Evolutionary conservation across 345 rosid species (phyloP).

Genomic region (Laguncularia racemosa): DNA sequence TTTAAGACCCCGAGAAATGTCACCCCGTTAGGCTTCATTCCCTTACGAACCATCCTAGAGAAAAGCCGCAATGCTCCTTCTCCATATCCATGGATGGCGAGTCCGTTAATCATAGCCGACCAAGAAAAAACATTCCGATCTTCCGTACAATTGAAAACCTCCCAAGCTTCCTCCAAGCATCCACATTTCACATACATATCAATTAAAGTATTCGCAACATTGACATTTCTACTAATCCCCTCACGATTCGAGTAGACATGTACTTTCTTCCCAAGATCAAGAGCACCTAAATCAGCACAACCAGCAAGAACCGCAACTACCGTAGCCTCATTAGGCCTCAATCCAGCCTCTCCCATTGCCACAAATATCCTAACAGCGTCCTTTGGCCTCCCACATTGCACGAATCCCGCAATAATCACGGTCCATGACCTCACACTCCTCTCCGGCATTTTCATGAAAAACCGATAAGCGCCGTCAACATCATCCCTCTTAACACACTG

Average conservation of each 20-base stretch:
- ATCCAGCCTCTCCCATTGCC: constrained; percentile 42
- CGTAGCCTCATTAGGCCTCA: constrained; percentile 53
- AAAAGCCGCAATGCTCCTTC: constrained; percentile 52
- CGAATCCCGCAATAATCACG: constrained; percentile 64
- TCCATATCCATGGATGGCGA: constrained; percentile 67
- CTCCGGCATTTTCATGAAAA: constrained; percentile 66
- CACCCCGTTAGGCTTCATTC: constrained; percentile 52
- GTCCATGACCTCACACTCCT: constrained; percentile 73
- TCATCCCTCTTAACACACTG: constrained; percentile 65
- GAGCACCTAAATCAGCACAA: constrained; percentile 68
- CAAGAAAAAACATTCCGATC: constrained; percentile 58
- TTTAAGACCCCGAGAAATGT: constrained; percentile 56
- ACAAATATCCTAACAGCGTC: constrained; percentile 48
- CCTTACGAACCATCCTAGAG: constrained; percentile 50
- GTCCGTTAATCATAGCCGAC: constrained; percentile 69
- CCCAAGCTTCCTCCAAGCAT: constrained; percentile 41
- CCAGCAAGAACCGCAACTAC: constrained; percentile 55
- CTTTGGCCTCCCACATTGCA: constrained; percentile 42
- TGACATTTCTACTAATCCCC: constrained; percentile 22
- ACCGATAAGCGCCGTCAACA: constrained; percentile 56
- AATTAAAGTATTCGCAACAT: constrained; percentile 52
- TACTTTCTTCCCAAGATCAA: constrained; percentile 49
- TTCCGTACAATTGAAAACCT: constrained; percentile 36
- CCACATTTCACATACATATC: constrained; percentile 86
- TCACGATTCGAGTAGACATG: constrained; percentile 35